These are phyloP conservation scores for Leccinum angustisporum DNA, from an alignment of 1,284 basidiomycete genomes.

Conservation along the genomic window DNA sequence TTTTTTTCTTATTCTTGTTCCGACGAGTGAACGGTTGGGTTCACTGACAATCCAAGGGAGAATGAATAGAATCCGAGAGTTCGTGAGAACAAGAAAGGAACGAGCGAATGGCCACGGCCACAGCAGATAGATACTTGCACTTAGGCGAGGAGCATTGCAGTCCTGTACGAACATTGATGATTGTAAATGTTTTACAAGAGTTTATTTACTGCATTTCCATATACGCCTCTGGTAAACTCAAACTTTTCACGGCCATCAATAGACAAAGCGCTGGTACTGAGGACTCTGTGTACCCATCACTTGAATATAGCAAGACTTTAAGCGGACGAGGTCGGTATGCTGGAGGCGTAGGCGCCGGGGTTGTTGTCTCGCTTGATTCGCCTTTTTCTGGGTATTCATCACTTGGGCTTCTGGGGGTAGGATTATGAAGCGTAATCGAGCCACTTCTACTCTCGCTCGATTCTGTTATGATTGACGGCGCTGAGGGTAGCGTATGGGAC, in stretches of 20 bases:
- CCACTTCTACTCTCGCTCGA: background rate
- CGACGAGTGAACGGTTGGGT: background rate
- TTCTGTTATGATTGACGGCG: background rate
- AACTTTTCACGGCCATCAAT: conserved; percentile 77
- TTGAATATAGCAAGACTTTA: conserved; percentile 71
- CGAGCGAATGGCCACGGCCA: background rate
- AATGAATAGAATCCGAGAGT: background rate
- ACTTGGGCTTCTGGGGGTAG: background rate
- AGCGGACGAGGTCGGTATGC: conserved; percentile 51
- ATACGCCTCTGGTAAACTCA: conserved; percentile 86
- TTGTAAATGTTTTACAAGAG: too few relatives aligned
- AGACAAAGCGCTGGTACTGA: conserved; percentile 86
- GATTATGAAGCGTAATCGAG: background rate
- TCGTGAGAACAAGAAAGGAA: background rate
- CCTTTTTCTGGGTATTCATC: background rate
- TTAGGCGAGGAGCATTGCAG: background rate
- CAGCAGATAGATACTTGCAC: conserved; percentile 8
- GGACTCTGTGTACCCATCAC: conserved; percentile 90
- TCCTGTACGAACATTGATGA: too few relatives aligned
- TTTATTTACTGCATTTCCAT: conserved; percentile 63
- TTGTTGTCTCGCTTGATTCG: conserved; percentile 5
- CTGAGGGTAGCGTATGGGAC: background rate
- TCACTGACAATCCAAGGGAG: background rate
- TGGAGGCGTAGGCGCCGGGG: background rate
- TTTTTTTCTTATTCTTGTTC: background rate